A percentile compares a stretch with the other conserved stretches of the same genome.
phyloP scores from a whole-genome alignment of 2,329 filamentous ascomycete species.

The Alternaria brassicicola region DNA sequence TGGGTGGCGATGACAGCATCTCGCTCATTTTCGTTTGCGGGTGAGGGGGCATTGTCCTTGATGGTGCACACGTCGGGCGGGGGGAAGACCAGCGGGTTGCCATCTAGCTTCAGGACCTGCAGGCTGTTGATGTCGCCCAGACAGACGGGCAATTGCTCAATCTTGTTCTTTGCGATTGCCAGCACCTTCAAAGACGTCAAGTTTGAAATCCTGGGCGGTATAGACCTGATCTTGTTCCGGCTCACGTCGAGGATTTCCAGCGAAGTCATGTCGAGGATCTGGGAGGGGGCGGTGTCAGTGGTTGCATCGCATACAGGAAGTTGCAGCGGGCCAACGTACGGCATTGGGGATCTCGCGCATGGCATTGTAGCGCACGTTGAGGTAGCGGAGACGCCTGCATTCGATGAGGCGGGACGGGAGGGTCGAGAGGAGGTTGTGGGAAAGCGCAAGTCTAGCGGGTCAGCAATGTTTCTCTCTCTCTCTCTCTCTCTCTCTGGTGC shows the following conservation, averaged over 20 bases:
- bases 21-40: slow-evolving; percentile 64
- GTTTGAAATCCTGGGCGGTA: slow-evolving; percentile 80
- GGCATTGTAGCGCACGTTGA: slow-evolving; percentile 79
- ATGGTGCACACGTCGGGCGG: slow-evolving; percentile 56
- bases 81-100: slow-evolving; percentile 83
- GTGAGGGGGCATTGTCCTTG: slow-evolving; percentile 49
- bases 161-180: slow-evolving; percentile 83
- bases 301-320: neutral
- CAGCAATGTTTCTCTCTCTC: neutral
- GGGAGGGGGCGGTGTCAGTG: slow-evolving; percentile 19
- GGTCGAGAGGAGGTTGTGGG: slow-evolving; percentile 76
- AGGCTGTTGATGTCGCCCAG: slow-evolving; percentile 89
- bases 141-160: slow-evolving; percentile 81
- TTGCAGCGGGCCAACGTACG: slow-evolving; percentile 54
- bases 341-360: slow-evolving; percentile 70
- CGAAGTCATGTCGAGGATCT: slow-evolving; percentile 85
- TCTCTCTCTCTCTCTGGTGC: neutral
- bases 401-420: slow-evolving; percentile 75
- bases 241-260: slow-evolving; percentile 93
- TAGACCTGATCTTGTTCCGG: slow-evolving; percentile 77
- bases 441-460: slow-evolving; percentile 70
- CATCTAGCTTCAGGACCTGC: slow-evolving; percentile 86
- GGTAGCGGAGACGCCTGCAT: slow-evolving; percentile 77
- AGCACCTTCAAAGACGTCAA: slow-evolving; percentile 87
- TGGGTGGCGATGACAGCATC: slow-evolving; percentile 65